A percentile compares a stretch with the other conserved stretches of the same genome.
Conservation (phyloP, 1,139 yeast genomes). For the Waltiozyma sp. region DNA sequence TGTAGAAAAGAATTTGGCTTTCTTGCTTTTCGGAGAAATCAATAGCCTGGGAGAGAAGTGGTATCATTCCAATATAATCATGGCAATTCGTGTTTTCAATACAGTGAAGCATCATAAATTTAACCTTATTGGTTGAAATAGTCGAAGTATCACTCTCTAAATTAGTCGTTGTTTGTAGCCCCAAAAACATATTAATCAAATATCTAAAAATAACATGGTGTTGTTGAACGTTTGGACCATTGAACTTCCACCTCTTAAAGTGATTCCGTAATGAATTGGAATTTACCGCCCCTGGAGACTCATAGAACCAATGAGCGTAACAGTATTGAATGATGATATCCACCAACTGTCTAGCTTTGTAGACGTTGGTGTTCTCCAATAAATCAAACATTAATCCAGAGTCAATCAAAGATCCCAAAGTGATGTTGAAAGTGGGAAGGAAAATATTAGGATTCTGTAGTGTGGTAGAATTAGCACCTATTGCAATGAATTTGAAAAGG, state of each 20-base stretch:
- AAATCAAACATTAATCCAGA: conserved; percentile 25
- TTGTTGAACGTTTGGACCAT: conserved; percentile 22
- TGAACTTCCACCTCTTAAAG: conserved; percentile 20
- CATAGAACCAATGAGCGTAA: conserved; percentile 28
- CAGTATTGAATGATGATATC: conserved; percentile 29
- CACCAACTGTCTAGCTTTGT: conserved; percentile 15
- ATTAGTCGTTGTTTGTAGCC: conserved; percentile 18
- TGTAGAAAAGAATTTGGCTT: conserved; percentile 22
- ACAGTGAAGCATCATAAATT: conserved; percentile 20
- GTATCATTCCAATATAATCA: conserved; percentile 25
- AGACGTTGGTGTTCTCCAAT: conserved; percentile 15
- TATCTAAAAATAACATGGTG: conserved; percentile 25
- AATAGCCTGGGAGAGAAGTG: conserved; percentile 28
- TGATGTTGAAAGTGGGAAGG: conserved; percentile 23
- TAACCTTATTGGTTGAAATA: conserved; percentile 22
- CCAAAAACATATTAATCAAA: conserved; percentile 27
- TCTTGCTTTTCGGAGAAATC: conserved; percentile 17
- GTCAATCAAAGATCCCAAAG: conserved; percentile 27
- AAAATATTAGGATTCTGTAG: conserved; percentile 26
- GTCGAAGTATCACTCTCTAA: conserved; percentile 10
- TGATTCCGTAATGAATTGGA: conserved; percentile 2
- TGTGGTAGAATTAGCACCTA: conserved; percentile 16
- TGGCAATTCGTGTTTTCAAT: conserved; percentile 21
- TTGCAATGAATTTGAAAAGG: conserved; percentile 13
- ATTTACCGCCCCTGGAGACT: conserved; percentile 1